phyloP scores from a whole-genome alignment of 495 filamentous ascomycete species.

The Penicillium longicatenatum region DNA sequence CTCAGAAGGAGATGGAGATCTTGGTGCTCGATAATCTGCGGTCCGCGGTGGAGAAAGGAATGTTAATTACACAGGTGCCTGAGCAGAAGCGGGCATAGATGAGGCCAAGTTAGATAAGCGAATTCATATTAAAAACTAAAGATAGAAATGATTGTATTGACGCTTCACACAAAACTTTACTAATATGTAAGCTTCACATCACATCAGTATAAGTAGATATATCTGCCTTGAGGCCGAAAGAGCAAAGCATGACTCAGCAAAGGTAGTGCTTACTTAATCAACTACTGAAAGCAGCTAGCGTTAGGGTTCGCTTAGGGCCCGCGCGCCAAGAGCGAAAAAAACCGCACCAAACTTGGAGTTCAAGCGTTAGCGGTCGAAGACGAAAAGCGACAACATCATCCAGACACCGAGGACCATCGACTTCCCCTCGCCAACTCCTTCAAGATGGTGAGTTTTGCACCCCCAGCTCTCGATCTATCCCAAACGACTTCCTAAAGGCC shows the following conservation, averaged over 20 bases:
- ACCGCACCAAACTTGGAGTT: constrained; percentile 41
- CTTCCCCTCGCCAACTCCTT: constrained; percentile 49
- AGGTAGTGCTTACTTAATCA: constrained; percentile 8
- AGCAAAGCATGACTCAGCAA: not conserved
- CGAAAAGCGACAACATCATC: constrained; percentile 51
- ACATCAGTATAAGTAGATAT: too few species aligned
- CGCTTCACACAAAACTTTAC: not conserved
- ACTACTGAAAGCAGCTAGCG: constrained; percentile 31
- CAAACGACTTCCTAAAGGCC: constrained; percentile 11
- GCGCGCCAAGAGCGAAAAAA: constrained; percentile 48
- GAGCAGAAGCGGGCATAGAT: constrained; percentile 57
- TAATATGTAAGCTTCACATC: too few species aligned
- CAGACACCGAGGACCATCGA: constrained; percentile 51
- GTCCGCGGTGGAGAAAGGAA: constrained; percentile 62
- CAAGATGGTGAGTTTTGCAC: constrained; percentile 57
- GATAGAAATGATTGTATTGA: not conserved
- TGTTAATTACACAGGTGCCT: constrained; percentile 67
- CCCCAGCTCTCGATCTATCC: constrained; percentile 17
- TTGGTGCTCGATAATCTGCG: constrained; percentile 69
- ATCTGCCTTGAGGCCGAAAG: too few species aligned
- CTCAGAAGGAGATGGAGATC: constrained; percentile 76
- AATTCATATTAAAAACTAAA: not conserved
- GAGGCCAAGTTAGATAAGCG: not conserved
- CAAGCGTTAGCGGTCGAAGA: constrained; percentile 43
- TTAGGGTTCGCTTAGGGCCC: constrained; percentile 54